Conservation (phyloP, 192 early-diverging fungal genomes). For the Anaeromyces robustus region DNA sequence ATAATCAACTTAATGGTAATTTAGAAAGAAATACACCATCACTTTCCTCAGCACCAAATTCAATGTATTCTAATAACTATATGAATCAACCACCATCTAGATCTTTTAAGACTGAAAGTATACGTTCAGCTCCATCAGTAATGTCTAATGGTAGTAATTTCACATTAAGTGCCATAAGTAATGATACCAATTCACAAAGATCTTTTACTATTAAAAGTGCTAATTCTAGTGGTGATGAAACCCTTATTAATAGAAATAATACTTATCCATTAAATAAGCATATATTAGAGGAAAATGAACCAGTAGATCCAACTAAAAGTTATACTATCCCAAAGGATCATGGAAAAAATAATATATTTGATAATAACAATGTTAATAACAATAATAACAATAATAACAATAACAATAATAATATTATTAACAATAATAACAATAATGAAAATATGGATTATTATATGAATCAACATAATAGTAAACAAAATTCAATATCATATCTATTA, state of each 20-base stretch:
- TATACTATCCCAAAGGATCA: background rate
- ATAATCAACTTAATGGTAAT: background rate
- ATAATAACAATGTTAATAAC: background rate
- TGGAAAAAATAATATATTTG: background rate
- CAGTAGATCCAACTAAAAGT: background rate
- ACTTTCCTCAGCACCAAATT: background rate
- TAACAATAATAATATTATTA: background rate
- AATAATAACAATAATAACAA: background rate
- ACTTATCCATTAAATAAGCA: background rate
- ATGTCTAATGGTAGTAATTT: background rate
- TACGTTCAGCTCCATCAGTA: background rate
- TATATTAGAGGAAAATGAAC: background rate
- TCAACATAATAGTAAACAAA: background rate
- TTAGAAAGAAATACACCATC: background rate
- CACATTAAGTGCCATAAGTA: background rate
- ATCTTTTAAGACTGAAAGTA: background rate
- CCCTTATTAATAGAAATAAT: background rate
- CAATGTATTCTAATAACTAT: background rate
- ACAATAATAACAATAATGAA: background rate
- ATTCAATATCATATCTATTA: background rate
- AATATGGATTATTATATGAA: no score
- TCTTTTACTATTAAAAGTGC: background rate
- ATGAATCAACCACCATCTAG: background rate
- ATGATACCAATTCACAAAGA: background rate
- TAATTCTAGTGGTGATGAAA: background rate